Base-by-base conservation (phyloP, 257 asterid species). In the Nicotiana otophora region DNA sequence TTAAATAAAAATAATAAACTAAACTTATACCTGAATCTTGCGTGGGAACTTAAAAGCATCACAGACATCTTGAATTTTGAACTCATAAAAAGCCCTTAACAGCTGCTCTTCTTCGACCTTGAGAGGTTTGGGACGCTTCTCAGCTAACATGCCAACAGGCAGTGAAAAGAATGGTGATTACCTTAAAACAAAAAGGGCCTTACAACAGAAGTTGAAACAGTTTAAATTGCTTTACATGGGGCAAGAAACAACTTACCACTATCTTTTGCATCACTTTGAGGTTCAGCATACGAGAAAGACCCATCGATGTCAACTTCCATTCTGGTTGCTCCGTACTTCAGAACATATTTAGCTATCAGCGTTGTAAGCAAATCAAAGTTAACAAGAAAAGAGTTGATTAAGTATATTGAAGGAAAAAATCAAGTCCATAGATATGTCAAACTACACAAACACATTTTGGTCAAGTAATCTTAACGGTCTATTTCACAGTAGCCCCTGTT, bases 31-130 rank as follows among this genome's bases (percentile, higher is more conserved):
- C 94, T 96, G 98, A 84, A 96, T 96, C 86, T 96, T 96, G 72
- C 97, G 97, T 2, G 99, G 99, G 84, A 96, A 96, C 89, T 90
- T 94, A 87, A 96, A 94, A 81, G 98, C 99, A 88, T 94, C 99
- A 64, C 99, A 96, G 53, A 94, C 98, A 74, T 96, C 99, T 87
- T 96, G 98, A 84, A 94, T 94, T 88, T 96, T 96, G 72, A 94
- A 94, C 89, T 96, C 99, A 48, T 94, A 96, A 82, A 93, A 96
- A 75, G 97, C 98, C 84, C 97, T 89, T 82, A 96, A 69, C 81
- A 91, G 96, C 70, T 89, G 95, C 82, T 96, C 99, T 84, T 96
- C 99, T 85, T 96, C 99, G 20, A 86, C 85, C 91, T 93, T 96
- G 80, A 96, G 97, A 77, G 99, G 91, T 85, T 96, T 94, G 4